These are phyloP conservation scores for Amanita molliuscula DNA, from an alignment of 768 basidiomycete genomes.

Conservation along the genomic window DNA sequence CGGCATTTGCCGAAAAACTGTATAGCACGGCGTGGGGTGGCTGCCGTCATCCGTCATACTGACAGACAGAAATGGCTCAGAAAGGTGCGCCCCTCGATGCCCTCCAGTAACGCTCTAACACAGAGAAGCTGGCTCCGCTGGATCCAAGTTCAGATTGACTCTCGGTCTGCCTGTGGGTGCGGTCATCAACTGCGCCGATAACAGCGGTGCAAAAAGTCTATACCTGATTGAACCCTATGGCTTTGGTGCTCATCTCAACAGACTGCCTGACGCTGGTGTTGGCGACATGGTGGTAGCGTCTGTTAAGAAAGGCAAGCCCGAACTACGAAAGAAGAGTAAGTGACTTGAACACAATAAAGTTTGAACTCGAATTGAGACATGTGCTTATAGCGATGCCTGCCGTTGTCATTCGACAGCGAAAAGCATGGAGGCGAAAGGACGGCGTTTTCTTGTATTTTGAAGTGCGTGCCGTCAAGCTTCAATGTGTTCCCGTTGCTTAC, in stretches of 20 bases:
- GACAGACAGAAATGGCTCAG: slow-evolving; percentile 1
- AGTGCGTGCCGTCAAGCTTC: slow-evolving; percentile 27
- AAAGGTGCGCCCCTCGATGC: slow-evolving; percentile 4
- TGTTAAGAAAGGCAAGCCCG: slow-evolving; percentile 99
- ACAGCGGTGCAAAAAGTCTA: slow-evolving; percentile 96
- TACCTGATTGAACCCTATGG: slow-evolving; percentile 94
- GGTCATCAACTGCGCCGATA: slow-evolving; percentile 96
- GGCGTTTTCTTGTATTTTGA: slow-evolving; percentile 99
- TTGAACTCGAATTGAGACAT: slow-evolving; percentile 9
- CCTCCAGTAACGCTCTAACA: background rate
- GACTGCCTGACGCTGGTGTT: slow-evolving; percentile 92
- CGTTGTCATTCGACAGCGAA: slow-evolving; percentile 95
- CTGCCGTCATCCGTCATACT: slow-evolving; percentile 12
- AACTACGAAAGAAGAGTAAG: slow-evolving; percentile 98
- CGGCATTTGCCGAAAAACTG: slow-evolving; percentile 20
- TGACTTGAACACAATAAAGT: slow-evolving; percentile 9
- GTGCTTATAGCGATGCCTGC: slow-evolving; percentile 77
- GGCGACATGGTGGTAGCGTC: slow-evolving; percentile 95
- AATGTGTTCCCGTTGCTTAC: background rate
- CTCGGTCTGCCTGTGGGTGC: slow-evolving; percentile 91
- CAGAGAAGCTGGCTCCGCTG: slow-evolving; percentile 56
- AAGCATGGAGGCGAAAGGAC: slow-evolving; percentile 95
- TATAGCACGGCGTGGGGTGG: slow-evolving; percentile 16
- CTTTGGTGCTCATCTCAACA: slow-evolving; percentile 92
- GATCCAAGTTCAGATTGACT: slow-evolving; percentile 95